Conservation (phyloP, 2,329 filamentous ascomycete species). For the Exophiala lecanii-corni region DNA sequence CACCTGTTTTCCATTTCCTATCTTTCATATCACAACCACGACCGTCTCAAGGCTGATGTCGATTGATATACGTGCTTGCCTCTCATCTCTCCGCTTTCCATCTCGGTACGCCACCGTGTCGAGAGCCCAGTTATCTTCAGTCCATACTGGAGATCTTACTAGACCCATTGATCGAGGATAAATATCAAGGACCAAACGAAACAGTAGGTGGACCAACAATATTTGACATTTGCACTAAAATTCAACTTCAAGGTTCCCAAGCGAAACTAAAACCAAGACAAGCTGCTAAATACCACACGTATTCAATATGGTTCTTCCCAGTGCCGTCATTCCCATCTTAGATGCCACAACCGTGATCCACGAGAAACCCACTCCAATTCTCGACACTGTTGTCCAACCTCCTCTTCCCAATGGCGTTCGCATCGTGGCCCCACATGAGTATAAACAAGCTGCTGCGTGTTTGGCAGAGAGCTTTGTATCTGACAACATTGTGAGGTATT, state of each 20-base stretch:
- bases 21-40: neutral
- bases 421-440: constrained; percentile 60
- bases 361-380: constrained; percentile 11
- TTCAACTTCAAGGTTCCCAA: constrained; percentile 2
- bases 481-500: constrained; percentile 68
- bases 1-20: neutral
- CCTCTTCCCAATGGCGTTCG: constrained; percentile 49
- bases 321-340: constrained; percentile 21
- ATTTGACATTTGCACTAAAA: constrained; percentile 19
- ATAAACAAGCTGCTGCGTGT: constrained; percentile 64
- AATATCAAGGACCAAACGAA: constrained; percentile 8
- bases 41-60: constrained; percentile 44
- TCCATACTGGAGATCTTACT: constrained; percentile 51
- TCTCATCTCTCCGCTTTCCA: constrained; percentile 51
- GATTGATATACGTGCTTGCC: constrained; percentile 53
- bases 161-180: constrained; percentile 41
- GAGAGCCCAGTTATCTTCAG: constrained; percentile 53
- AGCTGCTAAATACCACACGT: constrained; percentile 12
- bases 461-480: constrained; percentile 73
- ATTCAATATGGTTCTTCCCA: constrained; percentile 26
- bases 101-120: constrained; percentile 54
- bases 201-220: constrained; percentile 23
- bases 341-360: constrained; percentile 21
- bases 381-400: constrained; percentile 37
- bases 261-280: constrained; percentile 6